These are phyloP conservation scores for Calamus simplicifolius DNA, from an alignment of 176 grass and related monocot genomes.

Conservation along the genomic window DNA sequence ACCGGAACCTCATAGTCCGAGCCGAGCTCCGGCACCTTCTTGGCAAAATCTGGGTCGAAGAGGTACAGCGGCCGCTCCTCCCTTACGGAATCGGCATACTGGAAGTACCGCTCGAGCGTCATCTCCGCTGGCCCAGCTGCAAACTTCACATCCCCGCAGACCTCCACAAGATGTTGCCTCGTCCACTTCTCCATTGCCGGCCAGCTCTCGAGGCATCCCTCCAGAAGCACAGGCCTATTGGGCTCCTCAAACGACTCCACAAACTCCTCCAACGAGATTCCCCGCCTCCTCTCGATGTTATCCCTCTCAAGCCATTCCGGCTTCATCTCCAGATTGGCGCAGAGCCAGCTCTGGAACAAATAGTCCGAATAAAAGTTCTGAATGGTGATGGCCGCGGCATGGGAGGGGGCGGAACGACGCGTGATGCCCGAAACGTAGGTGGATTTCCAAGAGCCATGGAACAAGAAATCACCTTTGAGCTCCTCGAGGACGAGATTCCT, in stretches of 20 bases:
- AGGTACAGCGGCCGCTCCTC: constrained; percentile 92
- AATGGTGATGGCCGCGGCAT: constrained; percentile 25
- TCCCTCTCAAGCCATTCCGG: constrained; percentile 70
- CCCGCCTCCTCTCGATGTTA: constrained; percentile 58
- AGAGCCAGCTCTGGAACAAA: constrained; percentile 98
- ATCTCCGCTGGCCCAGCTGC: constrained; percentile 59
- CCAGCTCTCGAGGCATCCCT: constrained; percentile 77
- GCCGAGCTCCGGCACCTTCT: constrained; percentile 69
- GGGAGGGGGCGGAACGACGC: constrained; percentile 1
- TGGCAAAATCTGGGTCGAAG: constrained; percentile 61
- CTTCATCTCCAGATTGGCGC: constrained; percentile 93
- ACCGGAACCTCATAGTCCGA: constrained; percentile 60
- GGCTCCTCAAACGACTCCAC: constrained; percentile 52
- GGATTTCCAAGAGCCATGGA: constrained; percentile 44
- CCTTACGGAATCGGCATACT: constrained; percentile 52
- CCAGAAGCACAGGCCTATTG: constrained; percentile 75
- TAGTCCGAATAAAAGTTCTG: constrained; percentile 81
- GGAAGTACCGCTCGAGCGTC: constrained; percentile 56
- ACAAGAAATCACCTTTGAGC: constrained; percentile 47
- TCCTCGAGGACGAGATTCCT: constrained; percentile 44
- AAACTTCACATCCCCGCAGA: constrained; percentile 48
- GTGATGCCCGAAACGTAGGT: constrained; percentile 42
- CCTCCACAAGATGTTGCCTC: constrained; percentile 35
- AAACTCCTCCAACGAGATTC: constrained; percentile 58
- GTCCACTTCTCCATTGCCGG: constrained; percentile 58